phyloP scores from a whole-genome alignment of 495 filamentous ascomycete species.

The Melanomma pulvis-pyrius region DNA sequence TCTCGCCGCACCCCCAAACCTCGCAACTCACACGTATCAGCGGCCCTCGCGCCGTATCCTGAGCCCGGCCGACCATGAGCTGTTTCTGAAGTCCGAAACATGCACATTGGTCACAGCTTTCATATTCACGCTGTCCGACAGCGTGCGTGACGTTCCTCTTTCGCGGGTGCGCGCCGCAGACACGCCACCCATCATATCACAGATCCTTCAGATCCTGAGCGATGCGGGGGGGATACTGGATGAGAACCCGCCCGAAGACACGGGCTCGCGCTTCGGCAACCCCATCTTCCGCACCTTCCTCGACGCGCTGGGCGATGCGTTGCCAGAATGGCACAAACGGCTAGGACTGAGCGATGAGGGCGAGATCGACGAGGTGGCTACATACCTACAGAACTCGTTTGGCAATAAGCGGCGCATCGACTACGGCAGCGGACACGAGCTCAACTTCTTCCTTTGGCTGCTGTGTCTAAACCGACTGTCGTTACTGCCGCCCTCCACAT shows the following conservation, averaged over 20 bases:
- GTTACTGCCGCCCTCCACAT: constrained; percentile 64
- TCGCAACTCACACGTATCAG: constrained; percentile 62
- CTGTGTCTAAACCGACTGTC: constrained; percentile 84
- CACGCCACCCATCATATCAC: constrained; percentile 58
- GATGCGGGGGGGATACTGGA: constrained; percentile 63
- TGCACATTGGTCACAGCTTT: constrained; percentile 78
- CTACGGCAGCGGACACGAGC: constrained; percentile 95
- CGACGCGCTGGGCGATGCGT: constrained; percentile 64
- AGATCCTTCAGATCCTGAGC: constrained; percentile 72
- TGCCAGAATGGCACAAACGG: constrained; percentile 58
- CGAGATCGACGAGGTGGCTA: constrained; percentile 69
- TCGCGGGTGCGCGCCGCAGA: constrained; percentile 62
- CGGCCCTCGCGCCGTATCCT: constrained; percentile 77
- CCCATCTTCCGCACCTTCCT: constrained; percentile 83
- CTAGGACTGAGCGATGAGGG: constrained; percentile 47
- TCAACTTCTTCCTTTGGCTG: constrained; percentile 95
- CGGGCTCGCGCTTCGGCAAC: constrained; percentile 92
- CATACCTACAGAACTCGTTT: constrained; percentile 81
- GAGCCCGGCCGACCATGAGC: constrained; percentile 73
- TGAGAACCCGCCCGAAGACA: constrained; percentile 75
- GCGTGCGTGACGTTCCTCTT: constrained; percentile 73
- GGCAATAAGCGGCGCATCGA: constrained; percentile 89
- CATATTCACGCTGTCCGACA: constrained; percentile 82
- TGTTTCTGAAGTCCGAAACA: constrained; percentile 78
- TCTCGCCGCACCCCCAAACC: constrained; percentile 69